These are phyloP conservation scores for Musa itinerans DNA, from an alignment of 176 grass and related monocot genomes.

Conservation along the genomic window DNA sequence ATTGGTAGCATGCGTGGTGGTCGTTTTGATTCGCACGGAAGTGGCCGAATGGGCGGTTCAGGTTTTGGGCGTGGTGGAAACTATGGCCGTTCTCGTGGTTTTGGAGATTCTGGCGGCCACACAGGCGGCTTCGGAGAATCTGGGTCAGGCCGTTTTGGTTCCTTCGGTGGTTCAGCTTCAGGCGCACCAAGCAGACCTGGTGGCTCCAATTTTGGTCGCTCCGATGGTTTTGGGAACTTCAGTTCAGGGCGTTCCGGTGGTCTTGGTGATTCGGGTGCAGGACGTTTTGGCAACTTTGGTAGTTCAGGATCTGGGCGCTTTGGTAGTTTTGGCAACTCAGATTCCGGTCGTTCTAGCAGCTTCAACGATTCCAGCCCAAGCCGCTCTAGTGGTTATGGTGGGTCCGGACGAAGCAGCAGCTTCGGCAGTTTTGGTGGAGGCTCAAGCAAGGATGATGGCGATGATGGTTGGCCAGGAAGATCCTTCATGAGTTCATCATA, in stretches of 20 bases:
- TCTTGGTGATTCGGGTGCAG: background rate
- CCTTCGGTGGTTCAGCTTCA: background rate
- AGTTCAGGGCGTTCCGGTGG: background rate
- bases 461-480: background rate
- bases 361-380: background rate
- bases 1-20: slow-evolving; percentile 49
- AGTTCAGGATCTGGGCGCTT: background rate
- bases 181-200: background rate
- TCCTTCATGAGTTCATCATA: background rate
- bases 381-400: too few relatives aligned
- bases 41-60: slow-evolving; percentile 34
- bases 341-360: background rate
- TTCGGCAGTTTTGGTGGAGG: background rate
- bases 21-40: slow-evolving; percentile 36
- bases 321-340: background rate
- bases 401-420: too few relatives aligned
- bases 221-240: background rate
- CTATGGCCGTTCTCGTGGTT: background rate
- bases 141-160: slow-evolving; percentile 1
- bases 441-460: background rate
- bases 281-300: background rate
- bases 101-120: background rate
- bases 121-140: background rate
- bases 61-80: slow-evolving; percentile 29
- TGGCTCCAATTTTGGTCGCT: background rate